phyloP scores from a whole-genome alignment of 345 rosid genomes.

The Aquilaria malaccensis region DNA sequence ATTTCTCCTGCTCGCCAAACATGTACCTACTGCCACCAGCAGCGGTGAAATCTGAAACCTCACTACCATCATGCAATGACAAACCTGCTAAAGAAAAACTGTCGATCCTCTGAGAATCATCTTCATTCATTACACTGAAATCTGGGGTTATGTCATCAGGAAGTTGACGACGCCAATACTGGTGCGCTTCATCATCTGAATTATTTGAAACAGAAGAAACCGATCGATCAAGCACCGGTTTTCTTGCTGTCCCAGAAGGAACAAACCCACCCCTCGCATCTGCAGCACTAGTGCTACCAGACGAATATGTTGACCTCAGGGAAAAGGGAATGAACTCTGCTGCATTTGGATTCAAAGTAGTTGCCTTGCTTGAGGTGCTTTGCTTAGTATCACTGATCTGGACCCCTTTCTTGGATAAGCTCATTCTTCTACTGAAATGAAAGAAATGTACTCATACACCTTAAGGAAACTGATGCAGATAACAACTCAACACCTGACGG shows the following conservation, averaged over 20 bases:
- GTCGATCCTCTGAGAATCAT: constrained; percentile 51
- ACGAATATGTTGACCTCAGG: constrained; percentile 50
- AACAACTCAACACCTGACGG: constrained; percentile 7
- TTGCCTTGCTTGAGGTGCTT: constrained; percentile 44
- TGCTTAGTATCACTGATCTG: constrained; percentile 55
- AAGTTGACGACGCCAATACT: constrained; percentile 88
- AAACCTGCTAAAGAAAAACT: constrained; percentile 66
- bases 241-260: constrained; percentile 49
- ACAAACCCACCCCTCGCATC: constrained; percentile 41
- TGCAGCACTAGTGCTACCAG: constrained; percentile 37
- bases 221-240: constrained; percentile 60
- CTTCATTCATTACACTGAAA: constrained; percentile 73
- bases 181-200: constrained; percentile 92
- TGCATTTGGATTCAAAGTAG: constrained; percentile 88
- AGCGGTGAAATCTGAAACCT: constrained; percentile 45
- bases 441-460: constrained; percentile 23
- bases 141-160: constrained; percentile 98
- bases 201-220: constrained; percentile 70
- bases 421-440: constrained; percentile 54
- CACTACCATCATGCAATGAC: constrained; percentile 56
- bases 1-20: constrained; percentile 42
- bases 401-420: constrained; percentile 69
- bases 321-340: constrained; percentile 90
- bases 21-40: constrained; percentile 49
- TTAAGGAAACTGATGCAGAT: constrained; percentile 6